These are phyloP conservation scores for Suillus plorans DNA, from an alignment of 768 basidiomycete species.

Conservation along the genomic window DNA sequence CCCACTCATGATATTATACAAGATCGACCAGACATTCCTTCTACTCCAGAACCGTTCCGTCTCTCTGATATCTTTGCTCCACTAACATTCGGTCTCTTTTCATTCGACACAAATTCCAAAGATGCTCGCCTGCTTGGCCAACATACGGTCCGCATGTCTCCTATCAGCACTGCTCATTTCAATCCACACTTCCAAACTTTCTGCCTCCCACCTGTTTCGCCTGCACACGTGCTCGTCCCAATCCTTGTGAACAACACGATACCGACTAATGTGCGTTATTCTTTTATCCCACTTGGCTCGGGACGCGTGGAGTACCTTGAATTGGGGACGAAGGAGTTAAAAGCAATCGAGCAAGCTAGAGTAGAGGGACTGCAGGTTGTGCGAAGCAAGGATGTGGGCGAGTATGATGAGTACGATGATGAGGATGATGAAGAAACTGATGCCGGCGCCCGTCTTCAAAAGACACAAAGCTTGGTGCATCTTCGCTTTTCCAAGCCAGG, in stretches of 20 bases:
- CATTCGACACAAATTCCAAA: slow-evolving; percentile 34
- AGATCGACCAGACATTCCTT: slow-evolving; percentile 38
- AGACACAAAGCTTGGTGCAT: slow-evolving; percentile 72
- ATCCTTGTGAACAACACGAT: slow-evolving; percentile 88
- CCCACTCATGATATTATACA: slow-evolving; percentile 10
- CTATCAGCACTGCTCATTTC: slow-evolving; percentile 88
- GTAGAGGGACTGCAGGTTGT: slow-evolving; percentile 49
- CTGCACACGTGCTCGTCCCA: slow-evolving; percentile 67
- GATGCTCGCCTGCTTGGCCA: slow-evolving; percentile 76
- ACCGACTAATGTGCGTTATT: slow-evolving; percentile 70
- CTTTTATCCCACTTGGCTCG: slow-evolving; percentile 59
- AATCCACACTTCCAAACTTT: slow-evolving; percentile 76
- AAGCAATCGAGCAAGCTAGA: slow-evolving; percentile 61
- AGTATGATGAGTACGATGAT: slow-evolving; percentile 73
- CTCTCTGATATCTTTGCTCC: slow-evolving; percentile 50
- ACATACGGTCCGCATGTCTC: slow-evolving; percentile 90
- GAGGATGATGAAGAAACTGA: slow-evolving; percentile 42
- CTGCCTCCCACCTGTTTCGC: slow-evolving; percentile 60
- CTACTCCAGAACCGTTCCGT: slow-evolving; percentile 46
- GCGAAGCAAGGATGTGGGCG: slow-evolving; percentile 39
- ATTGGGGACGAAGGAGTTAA: slow-evolving; percentile 62
- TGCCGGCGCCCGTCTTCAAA: slow-evolving; percentile 55
- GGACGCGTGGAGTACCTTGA: slow-evolving; percentile 55
- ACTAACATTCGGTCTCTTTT: slow-evolving; percentile 51
- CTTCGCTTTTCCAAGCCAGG: slow-evolving; percentile 75